phyloP scores from a whole-genome alignment of 1,284 basidiomycete genomes.

The Leccinum fallax region DNA sequence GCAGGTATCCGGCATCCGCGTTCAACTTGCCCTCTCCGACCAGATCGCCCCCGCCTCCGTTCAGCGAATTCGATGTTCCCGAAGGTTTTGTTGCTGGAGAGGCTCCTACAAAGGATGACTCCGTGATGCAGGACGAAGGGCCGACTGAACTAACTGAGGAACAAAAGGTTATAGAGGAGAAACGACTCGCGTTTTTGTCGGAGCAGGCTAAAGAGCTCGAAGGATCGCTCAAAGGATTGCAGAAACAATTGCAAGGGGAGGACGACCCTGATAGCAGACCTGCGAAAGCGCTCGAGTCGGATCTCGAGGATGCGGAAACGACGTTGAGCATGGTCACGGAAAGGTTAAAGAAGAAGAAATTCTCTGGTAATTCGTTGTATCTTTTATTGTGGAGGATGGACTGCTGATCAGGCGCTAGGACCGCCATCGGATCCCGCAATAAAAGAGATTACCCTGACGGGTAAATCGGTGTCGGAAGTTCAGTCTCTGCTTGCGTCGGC shows the following conservation, averaged over 20 bases:
- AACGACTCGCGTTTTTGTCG: constrained; percentile 27
- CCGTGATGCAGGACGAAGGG: constrained; percentile 23
- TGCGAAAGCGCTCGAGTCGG: constrained; percentile 13
- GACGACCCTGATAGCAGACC: neutral
- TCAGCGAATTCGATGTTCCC: constrained; percentile 21
- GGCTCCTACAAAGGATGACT: constrained; percentile 11
- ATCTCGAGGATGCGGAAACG: constrained; percentile 23
- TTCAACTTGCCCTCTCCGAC: constrained; percentile 15
- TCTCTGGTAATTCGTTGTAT: constrained; percentile 17
- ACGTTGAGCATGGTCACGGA: constrained; percentile 10
- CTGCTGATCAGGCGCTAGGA: constrained; percentile 17
- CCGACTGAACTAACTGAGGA: constrained; percentile 27
- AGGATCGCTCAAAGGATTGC: neutral
- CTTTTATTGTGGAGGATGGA: neutral
- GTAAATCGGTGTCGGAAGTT: constrained; percentile 9
- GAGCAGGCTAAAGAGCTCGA: constrained; percentile 21
- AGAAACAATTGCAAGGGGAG: constrained; percentile 4
- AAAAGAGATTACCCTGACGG: constrained; percentile 5
- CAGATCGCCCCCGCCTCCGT: constrained; percentile 31
- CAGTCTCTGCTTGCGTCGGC: constrained; percentile 10
- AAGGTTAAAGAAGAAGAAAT: constrained; percentile 26
- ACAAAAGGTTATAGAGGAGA: constrained; percentile 29
- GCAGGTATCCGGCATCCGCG: no score
- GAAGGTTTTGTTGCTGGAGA: constrained; percentile 10
- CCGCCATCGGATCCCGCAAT: constrained; percentile 2